Percentiles rank a stretch among this genome's conserved stretches.
These are phyloP conservation scores for Volvox reticuliferus DNA, from an alignment of 139 green algal genomes.

Conservation along the genomic window DNA sequence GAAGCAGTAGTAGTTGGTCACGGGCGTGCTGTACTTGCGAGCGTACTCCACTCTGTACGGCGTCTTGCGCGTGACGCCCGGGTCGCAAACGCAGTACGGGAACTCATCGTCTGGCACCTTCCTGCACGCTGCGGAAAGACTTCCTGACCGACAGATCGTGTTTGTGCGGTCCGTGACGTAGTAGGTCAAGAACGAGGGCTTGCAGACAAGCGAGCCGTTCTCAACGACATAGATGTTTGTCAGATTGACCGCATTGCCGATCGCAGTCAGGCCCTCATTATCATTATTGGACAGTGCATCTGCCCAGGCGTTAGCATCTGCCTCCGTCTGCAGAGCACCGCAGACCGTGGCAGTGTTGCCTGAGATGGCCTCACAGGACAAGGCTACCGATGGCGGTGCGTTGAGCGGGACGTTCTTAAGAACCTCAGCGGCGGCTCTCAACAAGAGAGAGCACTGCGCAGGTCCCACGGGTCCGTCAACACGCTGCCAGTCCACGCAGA, in stretches of 20 bases:
- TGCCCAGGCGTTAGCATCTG: not conserved
- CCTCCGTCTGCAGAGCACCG: not conserved
- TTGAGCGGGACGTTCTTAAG: not conserved
- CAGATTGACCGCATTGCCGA: not conserved
- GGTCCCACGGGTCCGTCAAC: not conserved
- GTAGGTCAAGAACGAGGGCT: not conserved
- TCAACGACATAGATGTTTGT: not conserved
- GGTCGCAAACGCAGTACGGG: conserved; percentile 31
- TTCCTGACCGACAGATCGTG: not conserved
- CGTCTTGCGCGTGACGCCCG: not conserved
- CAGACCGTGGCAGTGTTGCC: not conserved
- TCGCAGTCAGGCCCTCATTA: not conserved
- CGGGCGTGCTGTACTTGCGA: not conserved
- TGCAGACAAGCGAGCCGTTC: not conserved
- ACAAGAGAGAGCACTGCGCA: not conserved
- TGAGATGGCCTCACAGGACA: not conserved
- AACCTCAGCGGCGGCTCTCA: not conserved
- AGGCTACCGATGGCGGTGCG: not conserved
- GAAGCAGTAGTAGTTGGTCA: conserved; percentile 31
- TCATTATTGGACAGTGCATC: not conserved
- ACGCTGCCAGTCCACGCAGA: conserved; percentile 3
- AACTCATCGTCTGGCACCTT: not conserved
- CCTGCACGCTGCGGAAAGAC: not conserved
- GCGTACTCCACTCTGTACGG: conserved; percentile 24
- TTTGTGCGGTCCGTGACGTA: not conserved